phyloP scores from a whole-genome alignment of 2,329 filamentous ascomycete genomes.

The Ophiostoma pallidulum region DNA sequence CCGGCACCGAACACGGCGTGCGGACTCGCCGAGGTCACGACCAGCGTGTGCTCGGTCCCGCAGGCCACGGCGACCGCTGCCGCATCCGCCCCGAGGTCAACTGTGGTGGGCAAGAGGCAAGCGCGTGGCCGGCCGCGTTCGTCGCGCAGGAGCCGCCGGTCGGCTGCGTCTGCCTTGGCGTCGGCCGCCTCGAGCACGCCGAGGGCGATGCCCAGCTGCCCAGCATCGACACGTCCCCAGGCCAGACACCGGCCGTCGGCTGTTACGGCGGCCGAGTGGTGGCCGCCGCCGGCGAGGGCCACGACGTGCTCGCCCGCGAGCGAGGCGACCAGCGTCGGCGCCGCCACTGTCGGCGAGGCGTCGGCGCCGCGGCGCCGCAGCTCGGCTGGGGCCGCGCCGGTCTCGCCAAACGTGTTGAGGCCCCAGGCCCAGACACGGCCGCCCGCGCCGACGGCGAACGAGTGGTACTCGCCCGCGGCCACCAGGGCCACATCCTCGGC shows the following conservation, averaged over 20 bases:
- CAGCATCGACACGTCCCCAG: constrained; percentile 31
- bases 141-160: constrained; percentile 37
- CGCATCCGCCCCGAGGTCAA: constrained; percentile 29
- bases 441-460: constrained; percentile 50
- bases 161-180: constrained; percentile 19
- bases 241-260: constrained; percentile 26
- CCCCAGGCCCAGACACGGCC: constrained; percentile 58
- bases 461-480: constrained; percentile 52
- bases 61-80: constrained; percentile 22
- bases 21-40: constrained; percentile 36
- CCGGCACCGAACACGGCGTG: too few relatives aligned
- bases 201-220: constrained; percentile 36
- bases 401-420: constrained; percentile 56
- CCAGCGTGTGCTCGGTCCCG: constrained; percentile 54
- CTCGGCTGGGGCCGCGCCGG: constrained; percentile 29
- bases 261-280: constrained; percentile 45
- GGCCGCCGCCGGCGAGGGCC: constrained; percentile 44
- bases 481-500: constrained; percentile 30
- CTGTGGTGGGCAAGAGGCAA: constrained; percentile 46
- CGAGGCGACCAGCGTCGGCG: not conserved
- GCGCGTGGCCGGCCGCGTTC: constrained; percentile 50
- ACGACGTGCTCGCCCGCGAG: constrained; percentile 1
- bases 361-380: constrained; percentile 25
- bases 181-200: constrained; percentile 10
- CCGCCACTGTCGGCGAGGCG: not conserved